phyloP scores from a whole-genome alignment of 169 alveolate species.

The Plasmodium fragile region DNA sequence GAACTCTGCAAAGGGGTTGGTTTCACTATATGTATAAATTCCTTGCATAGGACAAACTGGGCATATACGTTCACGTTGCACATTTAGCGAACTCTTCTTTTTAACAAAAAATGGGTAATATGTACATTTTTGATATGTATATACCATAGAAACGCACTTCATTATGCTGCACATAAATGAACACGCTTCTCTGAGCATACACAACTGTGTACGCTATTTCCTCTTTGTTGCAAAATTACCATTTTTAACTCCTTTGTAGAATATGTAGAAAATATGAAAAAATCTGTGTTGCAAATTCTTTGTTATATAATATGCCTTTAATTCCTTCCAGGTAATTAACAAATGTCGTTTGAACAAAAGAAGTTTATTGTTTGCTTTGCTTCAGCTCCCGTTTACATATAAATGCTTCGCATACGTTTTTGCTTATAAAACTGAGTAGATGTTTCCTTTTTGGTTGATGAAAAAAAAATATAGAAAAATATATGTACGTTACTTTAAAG shows the following conservation, averaged over 20 bases:
- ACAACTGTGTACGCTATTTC: not conserved
- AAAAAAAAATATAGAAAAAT: not conserved
- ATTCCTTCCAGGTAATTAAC: not conserved
- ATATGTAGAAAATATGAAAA: not conserved
- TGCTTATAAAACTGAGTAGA: not conserved
- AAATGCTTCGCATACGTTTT: not conserved
- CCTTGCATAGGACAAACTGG: not conserved
- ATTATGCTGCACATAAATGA: not conserved
- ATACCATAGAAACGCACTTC: not conserved
- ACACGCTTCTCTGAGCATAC: not conserved
- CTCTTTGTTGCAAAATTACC: not conserved
- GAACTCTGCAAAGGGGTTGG: constrained; percentile 24
- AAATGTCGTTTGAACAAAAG: not conserved
- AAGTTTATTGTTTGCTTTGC: not conserved
- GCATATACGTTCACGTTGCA: not conserved
- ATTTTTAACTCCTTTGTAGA: not conserved
- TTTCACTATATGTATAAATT: not conserved
- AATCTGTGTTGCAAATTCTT: not conserved
- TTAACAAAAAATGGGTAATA: not conserved
- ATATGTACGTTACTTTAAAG: not conserved
- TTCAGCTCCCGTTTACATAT: not conserved
- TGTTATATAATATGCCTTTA: not conserved
- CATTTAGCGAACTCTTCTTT: not conserved
- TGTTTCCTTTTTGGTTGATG: not conserved
- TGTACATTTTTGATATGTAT: not conserved